Percentiles rank a stretch among this genome's conserved stretches.
These are phyloP conservation scores for Coemansia sp. DNA, from an alignment of 192 early-diverging fungal species.

Conservation along the genomic window DNA sequence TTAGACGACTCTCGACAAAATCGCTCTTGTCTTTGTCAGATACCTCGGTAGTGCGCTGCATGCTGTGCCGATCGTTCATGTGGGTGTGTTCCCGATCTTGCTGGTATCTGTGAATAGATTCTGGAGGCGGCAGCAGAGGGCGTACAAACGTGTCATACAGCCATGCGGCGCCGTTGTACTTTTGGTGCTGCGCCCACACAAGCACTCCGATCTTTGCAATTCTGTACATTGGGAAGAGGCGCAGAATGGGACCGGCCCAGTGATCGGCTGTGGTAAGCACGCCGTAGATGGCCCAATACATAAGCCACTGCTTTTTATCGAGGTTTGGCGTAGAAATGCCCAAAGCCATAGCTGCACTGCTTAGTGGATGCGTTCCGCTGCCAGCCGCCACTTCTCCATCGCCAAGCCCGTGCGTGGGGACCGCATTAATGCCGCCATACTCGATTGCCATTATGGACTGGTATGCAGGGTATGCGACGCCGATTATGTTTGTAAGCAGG, in stretches of 20 bases:
- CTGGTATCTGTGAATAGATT: background rate
- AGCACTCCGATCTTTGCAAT: constrained; percentile 47
- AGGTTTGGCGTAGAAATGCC: constrained; percentile 34
- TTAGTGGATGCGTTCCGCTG: background rate
- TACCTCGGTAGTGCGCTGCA: background rate
- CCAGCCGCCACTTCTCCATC: constrained; percentile 7
- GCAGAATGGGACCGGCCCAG: constrained; percentile 50
- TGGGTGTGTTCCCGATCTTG: background rate
- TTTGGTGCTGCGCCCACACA: constrained; percentile 51
- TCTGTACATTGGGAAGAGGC: constrained; percentile 52
- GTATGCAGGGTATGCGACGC: constrained; percentile 52
- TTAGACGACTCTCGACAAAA: background rate
- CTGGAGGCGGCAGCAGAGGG: constrained; percentile 45
- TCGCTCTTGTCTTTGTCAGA: background rate
- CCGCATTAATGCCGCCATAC: constrained; percentile 25
- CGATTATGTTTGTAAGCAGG: constrained; percentile 48
- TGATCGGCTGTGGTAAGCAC: constrained; percentile 52
- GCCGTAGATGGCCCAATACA: constrained; percentile 55
- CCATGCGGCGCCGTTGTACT: constrained; percentile 53
- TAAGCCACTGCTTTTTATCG: constrained; percentile 55
- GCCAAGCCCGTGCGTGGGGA: background rate
- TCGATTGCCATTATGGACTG: constrained; percentile 56
- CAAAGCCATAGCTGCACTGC: constrained; percentile 10
- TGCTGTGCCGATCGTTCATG: background rate
- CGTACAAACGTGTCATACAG: constrained; percentile 51